Base-by-base conservation (phyloP, 306 rosid species). In the Aeschynomene evenia region DNA sequence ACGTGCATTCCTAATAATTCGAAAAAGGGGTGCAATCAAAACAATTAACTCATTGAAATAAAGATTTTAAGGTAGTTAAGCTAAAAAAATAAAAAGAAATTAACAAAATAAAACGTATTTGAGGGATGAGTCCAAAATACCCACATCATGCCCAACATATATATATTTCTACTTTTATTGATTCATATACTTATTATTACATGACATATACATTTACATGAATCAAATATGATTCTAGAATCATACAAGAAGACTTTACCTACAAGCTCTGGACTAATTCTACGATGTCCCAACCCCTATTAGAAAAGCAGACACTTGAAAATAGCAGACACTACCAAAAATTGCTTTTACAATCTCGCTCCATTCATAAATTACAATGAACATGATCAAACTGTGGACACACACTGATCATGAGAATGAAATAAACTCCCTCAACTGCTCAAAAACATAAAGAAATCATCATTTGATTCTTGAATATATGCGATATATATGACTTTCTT, bases 391-490 rank as follows among this genome's bases (percentile, higher is more conserved):
- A 68, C 68, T 19, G 15, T 51, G 54, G 40, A 70, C 34, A n/a
- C n/a, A n/a, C 33, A 58, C 50, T 45, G 70, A 37, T 22, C 52
- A 55, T 15, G 45, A 56, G 46, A 34, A 18, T 69, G 37, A 51
- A 74, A n/a, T n/a, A n/a, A n/a, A 62, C 70, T 72, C 58, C 65
- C 15, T 22, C 42, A 37, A 19, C 28, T 55, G 40, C 28, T 56
- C 56, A 51, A 66, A 20, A 61, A 19, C 23, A n/a, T 19, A 15
- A 40, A 53, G 54, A 71, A 24, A 54, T 55, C 73, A 60, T 45
- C 75, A 67, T 14, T 56, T 73, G 67, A 53, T 70, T 60, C 77
- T 34, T 26, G 60, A 60, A 22, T n/a, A n/a, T n/a, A n/a, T 63
- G 45, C 6, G 70, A 48, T 16, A 23, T 59, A 51, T 16, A 23